Evolutionary conservation across 2,329 filamentous ascomycete species (phyloP), one percentile per base, ranked within the genome.

Genomic region (Chrysosporium keratinophilum): DNA sequence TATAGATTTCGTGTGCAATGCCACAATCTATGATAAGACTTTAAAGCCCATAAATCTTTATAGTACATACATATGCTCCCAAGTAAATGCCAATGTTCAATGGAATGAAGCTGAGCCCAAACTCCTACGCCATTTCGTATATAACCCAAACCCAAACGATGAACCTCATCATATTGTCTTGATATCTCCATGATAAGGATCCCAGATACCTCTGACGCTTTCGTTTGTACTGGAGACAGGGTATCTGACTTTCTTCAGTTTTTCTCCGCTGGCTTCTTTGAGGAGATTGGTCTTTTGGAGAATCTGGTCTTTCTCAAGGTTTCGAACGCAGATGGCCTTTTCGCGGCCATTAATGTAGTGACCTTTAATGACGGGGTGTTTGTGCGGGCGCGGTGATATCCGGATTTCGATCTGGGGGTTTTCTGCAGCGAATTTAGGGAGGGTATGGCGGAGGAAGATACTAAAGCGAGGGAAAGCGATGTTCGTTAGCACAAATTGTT

Each of bases 321-420:
- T 97, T 62, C 85, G 81, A 54, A 97, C 89, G 69, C 90, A 96
- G 50, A 97, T 81, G 9, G 88, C 80, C 70, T 93, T 93, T 58
- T 85, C 78, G 28, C 82, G 79, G 58, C 91, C 90, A 69, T 96
- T 97, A 76, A 97, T 88, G 73, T 95, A 98, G 71, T 88, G 80
- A 55, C 88, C 93, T 63, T 85, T 82, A 63, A 98, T 82, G 58
- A 95, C 81, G 37, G 93, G 93, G 71, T 97, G 91, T 67, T 86
- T 86, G 62, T 83, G 77, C n/a, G 90, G 91, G 61, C 90, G 84
- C 15, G 91, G 93, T 39, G 90, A 94, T 56, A 98, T 82, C 64
- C 82, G 82, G 73, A 98, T 88, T 74, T 97, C 90, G 76, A 97
- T 83, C 69, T 88, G 81, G 31, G 91, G 89, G 73, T 96, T 87